These are phyloP conservation scores for Laburnicola sp. DNA, from an alignment of 2,329 filamentous ascomycete species.

Conservation along the genomic window DNA sequence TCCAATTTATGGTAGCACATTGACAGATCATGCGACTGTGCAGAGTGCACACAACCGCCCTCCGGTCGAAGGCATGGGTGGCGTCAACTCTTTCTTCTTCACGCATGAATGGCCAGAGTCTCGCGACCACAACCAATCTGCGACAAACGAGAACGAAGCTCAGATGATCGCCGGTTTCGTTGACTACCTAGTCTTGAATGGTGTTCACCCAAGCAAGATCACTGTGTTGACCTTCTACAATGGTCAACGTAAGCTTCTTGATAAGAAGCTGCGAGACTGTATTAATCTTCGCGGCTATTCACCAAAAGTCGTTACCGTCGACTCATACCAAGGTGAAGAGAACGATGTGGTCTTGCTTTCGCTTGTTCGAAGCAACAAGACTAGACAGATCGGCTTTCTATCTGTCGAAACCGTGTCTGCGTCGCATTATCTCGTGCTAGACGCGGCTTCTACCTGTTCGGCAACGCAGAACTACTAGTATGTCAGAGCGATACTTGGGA, in stretches of 20 bases:
- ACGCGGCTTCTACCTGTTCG: slow-evolving; percentile 82
- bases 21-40: slow-evolving; percentile 64
- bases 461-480: slow-evolving; percentile 64
- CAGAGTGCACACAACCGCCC: slow-evolving; percentile 49
- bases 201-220: slow-evolving; percentile 62
- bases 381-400: slow-evolving; percentile 71
- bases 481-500: slow-evolving; percentile 55
- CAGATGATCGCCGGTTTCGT: slow-evolving; percentile 75
- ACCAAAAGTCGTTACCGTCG: slow-evolving; percentile 74
- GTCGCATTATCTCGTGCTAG: slow-evolving; percentile 71
- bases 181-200: slow-evolving; percentile 71
- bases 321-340: slow-evolving; percentile 89
- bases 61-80: slow-evolving; percentile 65
- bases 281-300: slow-evolving; percentile 43
- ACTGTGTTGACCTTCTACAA: slow-evolving; percentile 88
- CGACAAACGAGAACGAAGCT: slow-evolving; percentile 71
- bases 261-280: slow-evolving; percentile 52
- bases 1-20: slow-evolving; percentile 61
- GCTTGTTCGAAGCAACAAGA: slow-evolving; percentile 70
- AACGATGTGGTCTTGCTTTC: slow-evolving; percentile 83
- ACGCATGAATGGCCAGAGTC: slow-evolving; percentile 67
- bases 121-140: slow-evolving; percentile 65
- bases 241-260: slow-evolving; percentile 71
- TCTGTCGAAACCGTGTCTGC: slow-evolving; percentile 65
- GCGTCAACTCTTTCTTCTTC: slow-evolving; percentile 63